Evolutionary conservation across 768 basidiomycete genomes (phyloP), one percentile per base, ranked within the genome.

Genomic region (Mycena alexandri): DNA sequence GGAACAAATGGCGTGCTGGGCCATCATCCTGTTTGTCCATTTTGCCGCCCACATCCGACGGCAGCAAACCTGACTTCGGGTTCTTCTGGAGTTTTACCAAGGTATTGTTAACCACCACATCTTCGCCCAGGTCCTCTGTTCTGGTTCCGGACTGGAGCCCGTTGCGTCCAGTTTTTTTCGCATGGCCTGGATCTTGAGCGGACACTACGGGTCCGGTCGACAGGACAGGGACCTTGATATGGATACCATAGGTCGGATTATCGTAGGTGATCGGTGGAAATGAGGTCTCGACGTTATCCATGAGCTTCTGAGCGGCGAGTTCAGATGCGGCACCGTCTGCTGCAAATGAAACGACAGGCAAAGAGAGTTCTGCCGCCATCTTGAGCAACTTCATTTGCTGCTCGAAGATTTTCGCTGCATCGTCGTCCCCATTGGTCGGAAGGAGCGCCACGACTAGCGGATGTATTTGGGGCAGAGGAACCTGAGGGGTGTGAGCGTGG

Each of bases 11-110:
- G 8, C 74, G 71, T 1, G 77, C 77, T 4, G 76, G 72, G 2
- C 76, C 76, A 58, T 78, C 77, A 58, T 78, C 76, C 54, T 78
- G 76, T 48, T 78, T 77, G 55, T 77, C 29, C 6, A 29, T 3
- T 29, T 29, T 29, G 6, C 29, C 29, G 29, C 6, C 6, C 29
- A 29, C 29, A 6, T 29, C 29, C 6, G 29, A 29, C 6, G 29
- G 29, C 29, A 29, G 29, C 29, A 29, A 29, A 29, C 29, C 29
- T 6, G 29, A 29, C 3, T 29, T 29, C 29, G 29, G 29, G 6
- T 3, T 29, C 6, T 29, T 29, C 29, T 29, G 29, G 29, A 29
- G 29, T 29, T 29, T 6, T 6, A 29, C 29, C 29, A 29, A 29
- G 29, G 29, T 29, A 29, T 29, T 29, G 29, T 29, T 29, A 6